phyloP scores from a whole-genome alignment of 2,329 filamentous ascomycete genomes.

The Thermomyces lanuginosus region DNA sequence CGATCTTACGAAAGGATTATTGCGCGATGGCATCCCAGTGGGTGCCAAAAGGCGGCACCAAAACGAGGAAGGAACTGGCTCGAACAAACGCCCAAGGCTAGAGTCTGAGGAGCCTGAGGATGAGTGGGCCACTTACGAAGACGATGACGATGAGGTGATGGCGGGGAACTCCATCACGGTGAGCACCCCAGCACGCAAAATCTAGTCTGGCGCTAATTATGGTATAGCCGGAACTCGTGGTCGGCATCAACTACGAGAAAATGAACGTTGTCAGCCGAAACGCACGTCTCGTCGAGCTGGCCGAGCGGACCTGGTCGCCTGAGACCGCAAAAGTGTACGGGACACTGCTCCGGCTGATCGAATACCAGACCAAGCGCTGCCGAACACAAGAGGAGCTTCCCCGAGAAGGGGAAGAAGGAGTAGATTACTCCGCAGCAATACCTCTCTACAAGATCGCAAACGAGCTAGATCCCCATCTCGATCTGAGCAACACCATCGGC shows the following conservation, averaged over 20 bases:
- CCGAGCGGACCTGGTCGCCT: conserved; percentile 51
- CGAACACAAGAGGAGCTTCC: conserved; percentile 29
- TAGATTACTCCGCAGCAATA: conserved; percentile 22
- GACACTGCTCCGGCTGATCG: conserved; percentile 53
- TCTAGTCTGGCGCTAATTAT: too few relatives aligned
- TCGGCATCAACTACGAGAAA: conserved; percentile 74
- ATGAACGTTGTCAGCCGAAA: conserved; percentile 70
- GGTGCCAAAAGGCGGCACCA: conserved; percentile 19
- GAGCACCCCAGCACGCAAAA: too few relatives aligned
- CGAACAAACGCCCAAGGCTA: conserved; percentile 10
- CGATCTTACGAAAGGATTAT: conserved; percentile 18
- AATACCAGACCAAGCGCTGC: conserved; percentile 52
- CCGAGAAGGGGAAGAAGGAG: conserved; percentile 26
- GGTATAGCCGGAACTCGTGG: conserved; percentile 51
- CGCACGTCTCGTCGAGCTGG: conserved; percentile 56
- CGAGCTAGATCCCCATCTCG: conserved; percentile 22
- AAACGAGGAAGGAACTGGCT: conserved; percentile 8
- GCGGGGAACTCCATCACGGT: too few relatives aligned
- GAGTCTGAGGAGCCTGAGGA: conserved; percentile 15
- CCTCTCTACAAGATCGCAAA: conserved; percentile 18
- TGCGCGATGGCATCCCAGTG: conserved; percentile 17
- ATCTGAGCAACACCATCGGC: conserved; percentile 21
- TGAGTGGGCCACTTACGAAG: conserved; percentile 14
- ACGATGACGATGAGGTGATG: conserved; percentile 24
- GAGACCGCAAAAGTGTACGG: conserved; percentile 66